A percentile compares a stretch with the other conserved stretches of the same genome.
Evolutionary conservation across 345 rosid genomes (phyloP).

Genomic region (Arabidopsis arenosa): DNA sequence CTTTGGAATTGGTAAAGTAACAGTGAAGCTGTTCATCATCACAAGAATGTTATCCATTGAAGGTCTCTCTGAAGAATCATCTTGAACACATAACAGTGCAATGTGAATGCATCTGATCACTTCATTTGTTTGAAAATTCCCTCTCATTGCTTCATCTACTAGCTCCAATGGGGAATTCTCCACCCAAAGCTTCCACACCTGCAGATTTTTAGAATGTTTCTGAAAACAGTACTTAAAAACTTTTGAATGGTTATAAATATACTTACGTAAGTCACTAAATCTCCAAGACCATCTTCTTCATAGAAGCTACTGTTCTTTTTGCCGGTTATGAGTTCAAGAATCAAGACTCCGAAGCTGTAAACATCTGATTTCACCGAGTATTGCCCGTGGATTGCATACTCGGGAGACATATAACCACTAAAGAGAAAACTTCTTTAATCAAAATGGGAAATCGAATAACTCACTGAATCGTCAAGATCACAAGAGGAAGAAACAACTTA

Average conservation of each 20-base stretch:
- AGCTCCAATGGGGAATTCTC: slow-evolving; percentile 53
- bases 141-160: slow-evolving; percentile 46
- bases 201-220: slow-evolving; percentile 7
- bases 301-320: slow-evolving; percentile 44
- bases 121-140: slow-evolving; percentile 49
- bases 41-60: slow-evolving; percentile 56
- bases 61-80: slow-evolving; percentile 58
- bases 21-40: slow-evolving; percentile 53
- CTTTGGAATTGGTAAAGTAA: slow-evolving; percentile 49
- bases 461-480: neutral
- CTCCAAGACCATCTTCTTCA: slow-evolving; percentile 34
- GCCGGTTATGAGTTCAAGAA: slow-evolving; percentile 50
- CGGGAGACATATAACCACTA: slow-evolving; percentile 56
- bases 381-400: slow-evolving; percentile 50
- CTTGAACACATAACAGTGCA: slow-evolving; percentile 64
- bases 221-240: neutral
- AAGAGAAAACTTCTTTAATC: neutral
- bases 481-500: slow-evolving; percentile 36
- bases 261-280: slow-evolving; percentile 50
- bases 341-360: slow-evolving; percentile 48
- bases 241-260: neutral
- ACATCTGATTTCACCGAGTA: slow-evolving; percentile 51
- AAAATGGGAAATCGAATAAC: neutral
- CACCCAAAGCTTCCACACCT: slow-evolving; percentile 62
- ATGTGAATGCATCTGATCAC: slow-evolving; percentile 62